Evolutionary conservation across 768 basidiomycete genomes (phyloP).

Genomic region (Kondoa subrosea): DNA sequence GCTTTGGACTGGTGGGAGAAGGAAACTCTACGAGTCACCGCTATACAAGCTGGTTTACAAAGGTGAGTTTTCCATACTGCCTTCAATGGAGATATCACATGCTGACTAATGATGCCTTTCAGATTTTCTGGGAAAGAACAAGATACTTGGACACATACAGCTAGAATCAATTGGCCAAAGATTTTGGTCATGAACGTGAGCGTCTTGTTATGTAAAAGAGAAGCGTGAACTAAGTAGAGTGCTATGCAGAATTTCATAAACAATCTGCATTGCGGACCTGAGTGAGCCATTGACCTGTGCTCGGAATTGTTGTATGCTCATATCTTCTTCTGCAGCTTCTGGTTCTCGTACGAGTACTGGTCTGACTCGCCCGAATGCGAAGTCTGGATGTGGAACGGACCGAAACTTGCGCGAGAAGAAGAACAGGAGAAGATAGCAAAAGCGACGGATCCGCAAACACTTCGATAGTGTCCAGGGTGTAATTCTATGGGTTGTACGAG

Average conservation of each 20-base stretch:
- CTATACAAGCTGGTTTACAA: constrained; percentile 20
- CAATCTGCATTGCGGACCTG: too few relatives aligned
- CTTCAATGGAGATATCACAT: too few relatives aligned
- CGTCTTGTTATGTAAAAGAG: too few relatives aligned
- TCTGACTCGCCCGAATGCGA: constrained; percentile 22
- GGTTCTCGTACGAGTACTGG: constrained; percentile 23
- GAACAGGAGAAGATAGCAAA: too few relatives aligned
- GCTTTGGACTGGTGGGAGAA: constrained; percentile 23
- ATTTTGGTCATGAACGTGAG: constrained; percentile 23
- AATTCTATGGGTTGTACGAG: too few relatives aligned
- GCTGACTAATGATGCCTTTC: background rate
- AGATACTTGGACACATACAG: constrained; percentile 24
- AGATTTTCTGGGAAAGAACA: constrained; percentile 26
- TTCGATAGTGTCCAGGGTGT: too few relatives aligned
- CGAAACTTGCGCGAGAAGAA: constrained; percentile 5
- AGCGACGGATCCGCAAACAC: too few relatives aligned
- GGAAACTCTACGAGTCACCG: constrained; percentile 20
- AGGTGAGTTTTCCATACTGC: background rate
- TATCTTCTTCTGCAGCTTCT: constrained; percentile 7
- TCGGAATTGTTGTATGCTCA: background rate
- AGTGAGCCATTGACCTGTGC: background rate
- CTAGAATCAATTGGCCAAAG: constrained; percentile 22
- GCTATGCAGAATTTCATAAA: too few relatives aligned
- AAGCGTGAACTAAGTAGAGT: too few relatives aligned
- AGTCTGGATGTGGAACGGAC: constrained; percentile 23